Evolutionary conservation across 345 rosid genomes (phyloP), one percentile per base, ranked within the genome.

Genomic region (Brassica nigra): DNA sequence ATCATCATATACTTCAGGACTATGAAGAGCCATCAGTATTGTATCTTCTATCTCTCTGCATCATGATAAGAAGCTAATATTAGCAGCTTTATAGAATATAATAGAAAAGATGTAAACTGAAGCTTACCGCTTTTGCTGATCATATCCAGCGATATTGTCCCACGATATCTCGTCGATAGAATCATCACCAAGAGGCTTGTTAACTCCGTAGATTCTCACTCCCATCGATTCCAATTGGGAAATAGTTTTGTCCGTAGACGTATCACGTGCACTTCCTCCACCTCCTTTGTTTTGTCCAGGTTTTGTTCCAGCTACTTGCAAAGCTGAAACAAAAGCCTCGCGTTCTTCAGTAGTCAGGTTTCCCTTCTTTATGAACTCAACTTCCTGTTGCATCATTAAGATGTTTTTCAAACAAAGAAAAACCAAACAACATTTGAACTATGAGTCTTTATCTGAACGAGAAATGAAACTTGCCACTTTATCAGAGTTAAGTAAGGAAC

Each of bases 31-130:
- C 90, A 93, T 81, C 66, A 95, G 78, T 79, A 95, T 81, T 3
- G 95, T 91, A 75, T 95, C 99, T 83, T 93, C 99, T 83, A 95
- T 89, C 85, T 93, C 99, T 83, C 98, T 93, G 79, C 78, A 84
- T 2, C 74, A 83, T 5, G 44, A 65, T 30, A 29, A 65, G 49
- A 55, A 76, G 71, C 63, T 78, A 14, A 44, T 44, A 44, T 44
- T 23, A 18, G 12, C 27, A 65, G 11, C 18, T 11, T 5, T 4
- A 18, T 44, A 49, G n/a, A 12, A 67, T 4, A 39, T 6, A 70
- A 7, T 1, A 15, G 28, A 33, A 54, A 64, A 70, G 16, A 81
- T 58, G 27, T 71, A 9, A 62, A 71, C 39, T 34, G 58, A 71
- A 70, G 31, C 74, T 74, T 78, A 78, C 85, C 81, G 74, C 76